These are phyloP conservation scores for Noccaea caerulescens DNA, from an alignment of 345 rosid genomes.

Conservation along the genomic window DNA sequence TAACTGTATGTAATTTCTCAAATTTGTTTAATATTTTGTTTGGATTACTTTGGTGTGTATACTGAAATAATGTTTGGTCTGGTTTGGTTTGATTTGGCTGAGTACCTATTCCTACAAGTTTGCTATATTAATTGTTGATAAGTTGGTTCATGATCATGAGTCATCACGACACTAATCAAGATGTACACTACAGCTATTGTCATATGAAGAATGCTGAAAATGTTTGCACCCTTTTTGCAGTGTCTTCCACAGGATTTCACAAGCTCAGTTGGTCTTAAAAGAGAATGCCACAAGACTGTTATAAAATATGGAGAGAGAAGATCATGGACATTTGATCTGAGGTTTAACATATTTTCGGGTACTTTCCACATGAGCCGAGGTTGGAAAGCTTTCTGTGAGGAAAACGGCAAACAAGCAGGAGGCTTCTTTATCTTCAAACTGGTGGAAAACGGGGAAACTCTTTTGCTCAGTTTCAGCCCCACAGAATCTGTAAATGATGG, in stretches of 20 bases:
- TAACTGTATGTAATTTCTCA: not conserved
- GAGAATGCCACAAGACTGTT: no score
- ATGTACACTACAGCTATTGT: not conserved
- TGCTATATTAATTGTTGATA: not conserved
- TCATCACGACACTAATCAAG: not conserved
- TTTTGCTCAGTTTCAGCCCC: no score
- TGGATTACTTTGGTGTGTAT: not conserved
- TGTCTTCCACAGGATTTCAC: not conserved
- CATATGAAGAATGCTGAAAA: not conserved
- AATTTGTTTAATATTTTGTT: not conserved
- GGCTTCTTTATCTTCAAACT: not conserved
- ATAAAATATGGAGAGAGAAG: no score
- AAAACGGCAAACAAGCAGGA: no score
- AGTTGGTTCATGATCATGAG: not conserved
- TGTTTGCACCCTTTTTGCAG: constrained; percentile 18
- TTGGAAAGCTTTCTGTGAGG: no score
- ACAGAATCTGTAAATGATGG: constrained; percentile 2
- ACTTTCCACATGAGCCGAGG: no score
- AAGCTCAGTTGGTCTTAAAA: no score
- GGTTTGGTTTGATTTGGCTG: not conserved
- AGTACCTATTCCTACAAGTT: not conserved
- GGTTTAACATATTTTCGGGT: no score
- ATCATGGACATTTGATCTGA: no score
- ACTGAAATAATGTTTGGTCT: not conserved
- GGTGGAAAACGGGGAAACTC: no score